phyloP scores from a whole-genome alignment of 2,329 filamentous ascomycete genomes.

The Xylaria sp. region DNA sequence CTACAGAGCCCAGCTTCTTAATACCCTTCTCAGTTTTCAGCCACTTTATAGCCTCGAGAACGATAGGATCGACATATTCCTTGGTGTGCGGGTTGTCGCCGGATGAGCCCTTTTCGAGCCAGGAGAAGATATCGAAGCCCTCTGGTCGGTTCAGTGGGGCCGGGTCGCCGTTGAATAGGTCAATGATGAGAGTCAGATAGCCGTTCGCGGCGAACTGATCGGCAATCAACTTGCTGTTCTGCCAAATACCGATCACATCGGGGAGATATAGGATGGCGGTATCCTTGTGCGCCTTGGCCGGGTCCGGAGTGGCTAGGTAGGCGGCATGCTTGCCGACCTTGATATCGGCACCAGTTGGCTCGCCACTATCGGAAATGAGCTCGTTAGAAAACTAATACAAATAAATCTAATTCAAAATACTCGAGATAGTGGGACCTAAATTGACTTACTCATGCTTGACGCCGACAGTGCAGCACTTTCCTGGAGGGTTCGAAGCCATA shows the following conservation, averaged over 20 bases:
- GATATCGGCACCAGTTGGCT: constrained; percentile 59
- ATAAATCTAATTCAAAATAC: background rate
- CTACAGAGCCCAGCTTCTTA: constrained; percentile 71
- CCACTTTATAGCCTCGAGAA: constrained; percentile 65
- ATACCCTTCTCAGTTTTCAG: constrained; percentile 66
- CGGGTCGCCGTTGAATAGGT: constrained; percentile 76
- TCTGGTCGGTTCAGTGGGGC: constrained; percentile 63
- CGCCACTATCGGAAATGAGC: constrained; percentile 54
- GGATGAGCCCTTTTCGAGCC: constrained; percentile 57
- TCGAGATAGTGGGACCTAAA: background rate
- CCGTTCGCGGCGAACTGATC: constrained; percentile 81
- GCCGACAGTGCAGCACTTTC: constrained; percentile 63
- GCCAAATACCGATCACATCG: constrained; percentile 65
- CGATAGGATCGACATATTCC: constrained; percentile 59
- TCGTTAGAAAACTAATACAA: constrained; percentile 13
- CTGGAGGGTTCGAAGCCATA: constrained; percentile 67
- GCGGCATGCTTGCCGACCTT: constrained; percentile 60
- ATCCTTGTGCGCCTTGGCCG: constrained; percentile 53
- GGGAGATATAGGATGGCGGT: constrained; percentile 60
- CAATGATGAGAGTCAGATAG: constrained; percentile 75
- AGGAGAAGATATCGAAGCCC: constrained; percentile 57
- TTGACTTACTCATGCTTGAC: constrained; percentile 64
- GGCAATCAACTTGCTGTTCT: constrained; percentile 73
- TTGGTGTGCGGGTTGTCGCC: constrained; percentile 63
- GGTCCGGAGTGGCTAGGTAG: constrained; percentile 62